Evolutionary conservation across 352 stramenopile genomes (phyloP).

Genomic region (Phytophthora tubulina): DNA sequence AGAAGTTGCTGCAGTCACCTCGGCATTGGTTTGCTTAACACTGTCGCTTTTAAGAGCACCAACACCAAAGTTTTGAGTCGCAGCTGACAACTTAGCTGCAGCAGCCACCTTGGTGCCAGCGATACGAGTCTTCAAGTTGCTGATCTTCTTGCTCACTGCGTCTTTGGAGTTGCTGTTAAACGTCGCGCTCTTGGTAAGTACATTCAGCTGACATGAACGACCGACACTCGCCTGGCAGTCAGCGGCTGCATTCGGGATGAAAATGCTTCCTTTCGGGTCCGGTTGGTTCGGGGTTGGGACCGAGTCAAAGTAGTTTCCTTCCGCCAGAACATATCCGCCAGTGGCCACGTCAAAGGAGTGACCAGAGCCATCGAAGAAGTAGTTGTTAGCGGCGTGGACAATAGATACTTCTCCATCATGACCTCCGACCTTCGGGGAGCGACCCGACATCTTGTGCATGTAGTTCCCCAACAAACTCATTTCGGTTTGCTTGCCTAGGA

Average conservation of each 20-base stretch:
- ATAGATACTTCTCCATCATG: slow-evolving; percentile 21
- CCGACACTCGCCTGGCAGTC: slow-evolving; percentile 26
- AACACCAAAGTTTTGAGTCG: slow-evolving; percentile 11
- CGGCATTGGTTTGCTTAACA: slow-evolving; percentile 31
- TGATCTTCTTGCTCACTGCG: slow-evolving; percentile 9
- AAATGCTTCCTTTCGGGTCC: slow-evolving; percentile 20
- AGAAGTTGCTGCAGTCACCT: not conserved
- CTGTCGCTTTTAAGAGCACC: slow-evolving; percentile 21
- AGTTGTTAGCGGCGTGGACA: slow-evolving; percentile 47
- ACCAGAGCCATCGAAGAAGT: slow-evolving; percentile 32
- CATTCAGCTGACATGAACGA: slow-evolving; percentile 25
- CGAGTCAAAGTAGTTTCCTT: slow-evolving; percentile 46
- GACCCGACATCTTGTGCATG: slow-evolving; percentile 55
- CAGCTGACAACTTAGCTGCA: not conserved
- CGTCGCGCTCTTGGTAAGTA: slow-evolving; percentile 13
- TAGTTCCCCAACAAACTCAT: slow-evolving; percentile 57
- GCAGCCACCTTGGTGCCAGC: slow-evolving; percentile 1
- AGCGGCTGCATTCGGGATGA: slow-evolving; percentile 12
- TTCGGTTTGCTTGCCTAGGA: slow-evolving; percentile 45
- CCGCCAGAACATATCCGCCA: slow-evolving; percentile 31
- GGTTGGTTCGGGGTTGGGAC: slow-evolving; percentile 15
- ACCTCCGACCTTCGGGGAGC: slow-evolving; percentile 50
- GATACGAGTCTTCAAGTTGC: slow-evolving; percentile 3
- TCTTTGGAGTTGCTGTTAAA: slow-evolving; percentile 5
- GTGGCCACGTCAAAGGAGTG: slow-evolving; percentile 38